Evolutionary conservation across 805 yeast genomes (phyloP).

Genomic region (Kazachstania martiniae): DNA sequence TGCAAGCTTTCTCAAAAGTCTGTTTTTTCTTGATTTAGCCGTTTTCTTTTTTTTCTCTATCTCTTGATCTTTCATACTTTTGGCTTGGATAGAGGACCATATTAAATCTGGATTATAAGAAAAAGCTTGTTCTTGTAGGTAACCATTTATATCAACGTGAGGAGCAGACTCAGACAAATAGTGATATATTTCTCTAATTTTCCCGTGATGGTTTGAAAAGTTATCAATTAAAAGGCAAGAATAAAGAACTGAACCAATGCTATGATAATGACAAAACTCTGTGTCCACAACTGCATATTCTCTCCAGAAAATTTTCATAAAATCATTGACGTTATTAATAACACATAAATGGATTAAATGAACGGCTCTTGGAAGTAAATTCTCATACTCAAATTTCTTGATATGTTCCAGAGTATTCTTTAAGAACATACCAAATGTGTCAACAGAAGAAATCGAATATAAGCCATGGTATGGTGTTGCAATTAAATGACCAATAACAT

Average conservation of each 20-base stretch:
- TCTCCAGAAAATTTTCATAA: slow-evolving; percentile 29
- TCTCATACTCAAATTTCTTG: slow-evolving; percentile 37
- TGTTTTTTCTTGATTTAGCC: slow-evolving; percentile 61
- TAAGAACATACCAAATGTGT: slow-evolving; percentile 43
- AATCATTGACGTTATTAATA: slow-evolving; percentile 31
- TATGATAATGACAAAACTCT: slow-evolving; percentile 30
- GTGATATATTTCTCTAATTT: slow-evolving; percentile 45
- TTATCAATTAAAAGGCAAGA: slow-evolving; percentile 32
- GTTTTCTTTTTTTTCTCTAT: slow-evolving; percentile 49
- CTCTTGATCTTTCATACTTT: slow-evolving; percentile 29
- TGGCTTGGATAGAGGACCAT: slow-evolving; percentile 18
- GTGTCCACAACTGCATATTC: slow-evolving; percentile 28
- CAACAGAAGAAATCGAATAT: slow-evolving; percentile 42
- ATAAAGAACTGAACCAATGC: slow-evolving; percentile 33
- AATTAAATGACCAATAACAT: slow-evolving; percentile 26
- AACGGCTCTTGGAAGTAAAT: slow-evolving; percentile 45
- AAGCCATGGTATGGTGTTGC: slow-evolving; percentile 33
- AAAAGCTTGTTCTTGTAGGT: slow-evolving; percentile 29
- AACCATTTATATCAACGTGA: slow-evolving; percentile 24
- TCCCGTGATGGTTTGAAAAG: slow-evolving; percentile 38
- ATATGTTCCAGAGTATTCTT: slow-evolving; percentile 36
- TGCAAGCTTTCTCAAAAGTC: slow-evolving; percentile 67
- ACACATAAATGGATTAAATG: slow-evolving; percentile 61
- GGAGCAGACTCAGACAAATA: slow-evolving; percentile 20
- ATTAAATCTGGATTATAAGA: slow-evolving; percentile 23